Conservation (phyloP, 1,139 yeast genomes). For the Candida tetrigidarum region DNA sequence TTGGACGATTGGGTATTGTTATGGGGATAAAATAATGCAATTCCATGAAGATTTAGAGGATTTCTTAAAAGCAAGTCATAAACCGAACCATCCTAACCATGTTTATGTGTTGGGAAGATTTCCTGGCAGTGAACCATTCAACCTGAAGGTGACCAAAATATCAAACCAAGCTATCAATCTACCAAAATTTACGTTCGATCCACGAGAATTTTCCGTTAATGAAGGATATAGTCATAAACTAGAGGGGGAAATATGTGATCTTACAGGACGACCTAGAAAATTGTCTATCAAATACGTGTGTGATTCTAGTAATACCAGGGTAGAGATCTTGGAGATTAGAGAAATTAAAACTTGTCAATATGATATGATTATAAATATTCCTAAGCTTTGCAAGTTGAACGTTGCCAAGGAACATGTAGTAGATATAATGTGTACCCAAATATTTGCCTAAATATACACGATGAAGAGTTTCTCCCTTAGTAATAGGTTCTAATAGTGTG, state of each 20-base stretch:
- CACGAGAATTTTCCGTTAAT: conserved; percentile 26
- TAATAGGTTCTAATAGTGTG: too few relatives aligned
- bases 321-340: conserved; percentile 47
- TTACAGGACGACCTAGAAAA: conserved; percentile 64
- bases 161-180: conserved; percentile 27
- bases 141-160: conserved; percentile 22
- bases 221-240: conserved; percentile 45
- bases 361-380: conserved; percentile 59
- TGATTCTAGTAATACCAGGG: conserved; percentile 41
- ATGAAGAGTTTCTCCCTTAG: too few relatives aligned
- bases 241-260: conserved; percentile 74
- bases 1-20: conserved; percentile 69
- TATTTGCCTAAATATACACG: conserved; percentile 22
- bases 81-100: conserved; percentile 40
- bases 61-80: conserved; percentile 28
- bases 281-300: conserved; percentile 73
- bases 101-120: conserved; percentile 53
- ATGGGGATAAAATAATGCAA: conserved; percentile 59
- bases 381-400: conserved; percentile 59
- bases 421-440: conserved; percentile 46
- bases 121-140: conserved; percentile 24
- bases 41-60: conserved; percentile 48
- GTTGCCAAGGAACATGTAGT: conserved; percentile 36
- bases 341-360: conserved; percentile 81
- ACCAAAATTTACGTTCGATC: conserved; percentile 16